phyloP scores from a whole-genome alignment of 176 grass and related monocot genomes.

The Aegilops umbellulata region DNA sequence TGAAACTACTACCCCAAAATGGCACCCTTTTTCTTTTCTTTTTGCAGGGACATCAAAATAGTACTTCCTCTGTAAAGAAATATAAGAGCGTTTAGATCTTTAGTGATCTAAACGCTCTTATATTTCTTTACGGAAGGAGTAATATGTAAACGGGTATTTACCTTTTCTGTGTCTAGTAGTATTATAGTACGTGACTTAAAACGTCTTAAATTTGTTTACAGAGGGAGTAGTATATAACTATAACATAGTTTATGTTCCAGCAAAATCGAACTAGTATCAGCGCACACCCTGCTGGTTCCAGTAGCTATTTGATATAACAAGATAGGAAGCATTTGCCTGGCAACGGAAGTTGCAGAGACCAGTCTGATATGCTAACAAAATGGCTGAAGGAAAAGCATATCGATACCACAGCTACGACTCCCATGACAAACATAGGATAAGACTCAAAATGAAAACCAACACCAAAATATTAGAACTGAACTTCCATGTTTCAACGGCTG shows the following conservation, averaged over 20 bases:
- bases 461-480: neutral
- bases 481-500: neutral
- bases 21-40: neutral
- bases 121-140: no score
- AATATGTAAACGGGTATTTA: no score
- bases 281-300: neutral
- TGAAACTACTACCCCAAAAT: neutral
- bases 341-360: neutral
- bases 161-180: no score
- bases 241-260: neutral
- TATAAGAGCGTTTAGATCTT: no score
- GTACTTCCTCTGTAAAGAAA: no score
- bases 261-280: neutral
- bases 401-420: neutral
- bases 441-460: neutral
- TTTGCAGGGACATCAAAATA: neutral
- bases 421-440: neutral
- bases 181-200: no score
- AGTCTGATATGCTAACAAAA: neutral
- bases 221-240: no score
- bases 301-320: neutral
- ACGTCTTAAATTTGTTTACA: no score
- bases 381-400: neutral
- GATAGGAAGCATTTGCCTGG: neutral
- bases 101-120: no score